A percentile compares a stretch with the other conserved stretches of the same genome.
These are phyloP conservation scores for Sarocladium strictum DNA, from an alignment of 2,329 filamentous ascomycete genomes.

Conservation along the genomic window DNA sequence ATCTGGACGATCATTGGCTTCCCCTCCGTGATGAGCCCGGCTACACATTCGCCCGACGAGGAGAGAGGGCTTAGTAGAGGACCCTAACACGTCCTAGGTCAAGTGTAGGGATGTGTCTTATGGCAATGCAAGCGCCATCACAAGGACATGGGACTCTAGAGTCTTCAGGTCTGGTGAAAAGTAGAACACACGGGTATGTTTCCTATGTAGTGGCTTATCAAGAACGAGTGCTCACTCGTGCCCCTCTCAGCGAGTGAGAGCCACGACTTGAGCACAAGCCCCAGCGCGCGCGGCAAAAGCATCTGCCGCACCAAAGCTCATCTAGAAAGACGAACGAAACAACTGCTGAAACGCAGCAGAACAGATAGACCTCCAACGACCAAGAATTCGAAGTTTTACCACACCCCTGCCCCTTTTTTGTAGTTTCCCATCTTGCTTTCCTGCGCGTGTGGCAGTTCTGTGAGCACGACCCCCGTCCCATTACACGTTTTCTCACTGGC, in stretches of 20 bases:
- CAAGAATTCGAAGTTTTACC: neutral
- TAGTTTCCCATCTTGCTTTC: neutral
- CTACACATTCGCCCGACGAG: neutral
- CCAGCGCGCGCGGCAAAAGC: neutral
- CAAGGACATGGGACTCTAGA: neutral
- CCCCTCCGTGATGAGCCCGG: neutral
- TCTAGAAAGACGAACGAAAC: neutral
- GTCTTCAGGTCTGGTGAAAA: neutral
- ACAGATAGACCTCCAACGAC: neutral
- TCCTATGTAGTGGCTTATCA: conserved; percentile 4
- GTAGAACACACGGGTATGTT: neutral
- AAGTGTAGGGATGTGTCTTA: neutral
- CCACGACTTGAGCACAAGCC: neutral
- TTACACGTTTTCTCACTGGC: neutral
- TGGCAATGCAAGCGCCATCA: neutral
- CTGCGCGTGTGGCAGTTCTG: neutral
- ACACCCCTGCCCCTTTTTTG: neutral
- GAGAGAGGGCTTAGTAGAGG: neutral
- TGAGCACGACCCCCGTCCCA: neutral
- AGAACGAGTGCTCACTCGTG: neutral
- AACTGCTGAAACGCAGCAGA: neutral
- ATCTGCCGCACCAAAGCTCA: neutral
- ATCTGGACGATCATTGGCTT: neutral
- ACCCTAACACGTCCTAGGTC: neutral
- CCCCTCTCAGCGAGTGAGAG: neutral